phyloP scores from a whole-genome alignment of 2,329 filamentous ascomycete genomes.

The Gremmenia infestans region DNA sequence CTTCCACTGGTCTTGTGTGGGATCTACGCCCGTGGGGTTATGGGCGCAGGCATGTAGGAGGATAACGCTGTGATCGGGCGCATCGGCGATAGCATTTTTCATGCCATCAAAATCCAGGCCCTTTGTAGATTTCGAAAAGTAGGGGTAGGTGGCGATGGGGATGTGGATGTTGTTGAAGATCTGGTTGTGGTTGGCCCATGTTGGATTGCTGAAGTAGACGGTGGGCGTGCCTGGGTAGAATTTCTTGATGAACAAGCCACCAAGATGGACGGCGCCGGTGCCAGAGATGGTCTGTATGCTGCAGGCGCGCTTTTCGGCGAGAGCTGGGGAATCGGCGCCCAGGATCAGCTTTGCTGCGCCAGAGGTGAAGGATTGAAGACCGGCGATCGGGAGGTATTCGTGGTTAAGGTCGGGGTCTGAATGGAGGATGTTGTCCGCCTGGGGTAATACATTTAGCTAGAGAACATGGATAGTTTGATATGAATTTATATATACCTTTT shows the following conservation, averaged over 20 bases:
- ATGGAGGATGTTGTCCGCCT: slow-evolving; percentile 89
- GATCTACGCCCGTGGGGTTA: slow-evolving; percentile 96
- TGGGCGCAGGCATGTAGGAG: slow-evolving; percentile 94
- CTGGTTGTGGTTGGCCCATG: slow-evolving; percentile 98
- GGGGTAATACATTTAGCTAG: slow-evolving; percentile 13
- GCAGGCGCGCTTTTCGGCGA: slow-evolving; percentile 74
- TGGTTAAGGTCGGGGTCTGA: slow-evolving; percentile 90
- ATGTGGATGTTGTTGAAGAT: slow-evolving; percentile 92
- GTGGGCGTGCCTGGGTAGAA: slow-evolving; percentile 76
- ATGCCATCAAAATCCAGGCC: slow-evolving; percentile 91
- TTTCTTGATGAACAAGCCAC: slow-evolving; percentile 86
- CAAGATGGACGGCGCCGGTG: slow-evolving; percentile 90
- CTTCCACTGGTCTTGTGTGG: slow-evolving; percentile 90
- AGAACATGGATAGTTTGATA: background rate
- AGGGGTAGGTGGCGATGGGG: slow-evolving; percentile 77
- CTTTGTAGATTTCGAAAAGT: slow-evolving; percentile 85
- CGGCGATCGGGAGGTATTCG: slow-evolving; percentile 96
- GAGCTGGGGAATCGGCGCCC: slow-evolving; percentile 71
- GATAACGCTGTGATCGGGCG: slow-evolving; percentile 77
- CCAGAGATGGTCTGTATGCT: slow-evolving; percentile 95
- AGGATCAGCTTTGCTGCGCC: slow-evolving; percentile 90
- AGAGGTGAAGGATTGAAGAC: slow-evolving; percentile 76
- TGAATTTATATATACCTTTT: slow-evolving; percentile 64
- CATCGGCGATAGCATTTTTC: slow-evolving; percentile 63
- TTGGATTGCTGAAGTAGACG: slow-evolving; percentile 90